Evolutionary conservation across 164 flowering plant genomes (phyloP).

Genomic region (Chloranthus sessilifolius): DNA sequence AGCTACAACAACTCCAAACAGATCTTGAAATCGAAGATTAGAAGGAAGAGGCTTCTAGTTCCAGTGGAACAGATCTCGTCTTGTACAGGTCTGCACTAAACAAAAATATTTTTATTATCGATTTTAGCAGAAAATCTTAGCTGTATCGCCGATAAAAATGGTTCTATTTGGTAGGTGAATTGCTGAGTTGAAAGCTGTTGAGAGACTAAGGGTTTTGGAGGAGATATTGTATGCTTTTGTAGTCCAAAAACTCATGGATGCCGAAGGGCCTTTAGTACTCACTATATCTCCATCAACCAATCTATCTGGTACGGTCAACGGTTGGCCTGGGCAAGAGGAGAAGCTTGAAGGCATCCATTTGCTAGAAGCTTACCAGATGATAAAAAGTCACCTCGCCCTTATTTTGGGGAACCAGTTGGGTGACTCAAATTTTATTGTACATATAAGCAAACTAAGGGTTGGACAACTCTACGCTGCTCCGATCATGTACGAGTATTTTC

Average conservation of each 20-base stretch:
- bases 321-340: constrained; percentile 63
- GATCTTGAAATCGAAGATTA: constrained; percentile 63
- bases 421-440: constrained; percentile 55
- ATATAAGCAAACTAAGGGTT: constrained; percentile 83
- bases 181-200: constrained; percentile 87
- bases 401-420: constrained; percentile 64
- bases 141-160: too few relatives aligned
- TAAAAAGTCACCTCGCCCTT: constrained; percentile 77
- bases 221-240: constrained; percentile 86
- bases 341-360: constrained; percentile 71
- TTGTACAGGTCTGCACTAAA: constrained; percentile 61
- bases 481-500: constrained; percentile 94
- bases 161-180: constrained; percentile 71
- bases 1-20: constrained; percentile 82
- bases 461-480: constrained; percentile 99
- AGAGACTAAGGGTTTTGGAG: constrained; percentile 72
- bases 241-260: constrained; percentile 92
- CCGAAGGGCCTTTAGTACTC: constrained; percentile 65
- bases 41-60: constrained; percentile 54
- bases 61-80: constrained; percentile 79
- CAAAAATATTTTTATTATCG: too few relatives aligned
- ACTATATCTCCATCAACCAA: constrained; percentile 42
- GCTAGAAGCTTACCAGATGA: constrained; percentile 88
- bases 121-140: too few relatives aligned
- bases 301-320: constrained; percentile 52